Percentiles rank a stretch among this genome's conserved stretches.
Conservation (phyloP, 164 flowering plant genomes). For the Aristolochia contorta region DNA sequence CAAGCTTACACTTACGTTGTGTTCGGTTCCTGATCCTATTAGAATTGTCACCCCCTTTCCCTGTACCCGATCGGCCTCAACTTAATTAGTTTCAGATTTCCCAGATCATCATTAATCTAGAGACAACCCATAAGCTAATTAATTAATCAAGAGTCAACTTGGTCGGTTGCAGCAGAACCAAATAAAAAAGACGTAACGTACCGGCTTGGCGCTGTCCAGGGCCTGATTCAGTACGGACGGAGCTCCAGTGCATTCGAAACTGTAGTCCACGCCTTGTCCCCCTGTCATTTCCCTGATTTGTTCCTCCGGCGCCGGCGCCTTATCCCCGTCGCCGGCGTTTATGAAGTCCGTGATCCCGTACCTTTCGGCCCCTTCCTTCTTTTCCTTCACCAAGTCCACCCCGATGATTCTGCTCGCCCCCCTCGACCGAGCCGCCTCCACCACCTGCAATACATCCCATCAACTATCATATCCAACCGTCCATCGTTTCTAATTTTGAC, state of each 20-base stretch:
- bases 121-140: no score
- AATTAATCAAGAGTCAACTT: no score
- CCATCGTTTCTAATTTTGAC: neutral
- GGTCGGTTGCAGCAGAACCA: no score
- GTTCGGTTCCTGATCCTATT: slow-evolving; percentile 20
- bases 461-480: neutral
- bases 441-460: neutral
- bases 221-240: slow-evolving; percentile 24
- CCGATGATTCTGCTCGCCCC: slow-evolving; percentile 38
- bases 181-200: slow-evolving; percentile 3
- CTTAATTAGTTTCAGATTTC: neutral
- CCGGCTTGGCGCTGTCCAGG: slow-evolving; percentile 29
- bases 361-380: slow-evolving; percentile 22
- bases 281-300: slow-evolving; percentile 30
- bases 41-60: slow-evolving; percentile 20
- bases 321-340: slow-evolving; percentile 17
- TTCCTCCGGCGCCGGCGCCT: slow-evolving; percentile 18
- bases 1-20: slow-evolving; percentile 7
- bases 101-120: no score
- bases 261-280: slow-evolving; percentile 44
- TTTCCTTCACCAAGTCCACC: slow-evolving; percentile 26
- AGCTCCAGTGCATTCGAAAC: slow-evolving; percentile 41
- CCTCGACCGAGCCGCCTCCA: slow-evolving; percentile 20
- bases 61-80: slow-evolving; percentile 1
- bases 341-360: slow-evolving; percentile 47